A percentile compares a stretch with the other conserved stretches of the same genome.
Evolutionary conservation across 805 yeast genomes (phyloP).

Genomic region (Metschnikowia koreensis): DNA sequence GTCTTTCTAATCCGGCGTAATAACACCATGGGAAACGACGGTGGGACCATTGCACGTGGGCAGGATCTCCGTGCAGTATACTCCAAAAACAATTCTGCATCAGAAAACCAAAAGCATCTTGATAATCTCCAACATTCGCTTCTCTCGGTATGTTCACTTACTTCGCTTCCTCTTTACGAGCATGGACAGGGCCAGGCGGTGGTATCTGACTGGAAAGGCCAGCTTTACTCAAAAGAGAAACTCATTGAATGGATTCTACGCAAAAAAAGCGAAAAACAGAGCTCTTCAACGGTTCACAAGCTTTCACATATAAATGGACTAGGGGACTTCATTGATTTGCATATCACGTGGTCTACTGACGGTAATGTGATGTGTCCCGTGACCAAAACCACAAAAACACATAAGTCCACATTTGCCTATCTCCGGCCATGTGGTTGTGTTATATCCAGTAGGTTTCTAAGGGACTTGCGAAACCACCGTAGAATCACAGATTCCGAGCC

Average conservation of each 20-base stretch:
- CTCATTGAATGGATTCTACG: constrained; percentile 55
- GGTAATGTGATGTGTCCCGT: constrained; percentile 32
- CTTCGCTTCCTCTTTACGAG: constrained; percentile 39
- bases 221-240: constrained; percentile 61
- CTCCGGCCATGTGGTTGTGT: constrained; percentile 42
- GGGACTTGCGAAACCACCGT: constrained; percentile 17
- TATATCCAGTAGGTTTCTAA: constrained; percentile 24
- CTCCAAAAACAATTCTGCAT: constrained; percentile 13
- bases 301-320: constrained; percentile 12
- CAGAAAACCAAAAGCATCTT: constrained; percentile 2
- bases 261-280: constrained; percentile 24
- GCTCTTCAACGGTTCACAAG: not conserved
- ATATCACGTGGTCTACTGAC: constrained; percentile 11
- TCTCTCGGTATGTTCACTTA: constrained; percentile 51
- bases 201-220: constrained; percentile 69
- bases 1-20: not conserved
- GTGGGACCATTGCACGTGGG: constrained; percentile 67
- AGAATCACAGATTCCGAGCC: constrained; percentile 7
- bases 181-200: constrained; percentile 38
- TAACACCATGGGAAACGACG: constrained; percentile 49
- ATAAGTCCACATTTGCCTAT: constrained; percentile 24
- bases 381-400: constrained; percentile 20
- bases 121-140: constrained; percentile 22
- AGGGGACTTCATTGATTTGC: constrained; percentile 15
- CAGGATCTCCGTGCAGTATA: constrained; percentile 44